Evolutionary conservation across 2,329 filamentous ascomycete species (phyloP), one percentile per base, ranked within the genome.

Genomic region (Xylariaceae sp.): DNA sequence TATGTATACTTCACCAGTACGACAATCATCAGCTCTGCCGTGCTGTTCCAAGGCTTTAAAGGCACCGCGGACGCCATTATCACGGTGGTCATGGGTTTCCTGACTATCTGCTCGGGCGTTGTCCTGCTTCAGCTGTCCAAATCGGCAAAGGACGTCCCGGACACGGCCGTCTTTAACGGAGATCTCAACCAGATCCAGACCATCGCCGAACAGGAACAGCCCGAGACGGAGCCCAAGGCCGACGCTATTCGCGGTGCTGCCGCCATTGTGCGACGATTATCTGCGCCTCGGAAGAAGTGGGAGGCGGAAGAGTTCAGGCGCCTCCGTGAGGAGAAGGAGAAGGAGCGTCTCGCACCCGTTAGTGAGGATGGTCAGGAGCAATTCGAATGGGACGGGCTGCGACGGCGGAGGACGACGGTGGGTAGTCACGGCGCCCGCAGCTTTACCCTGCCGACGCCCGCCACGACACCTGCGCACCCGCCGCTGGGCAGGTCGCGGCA

Each of bases 1-100:
- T 98, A 98, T 58, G 92, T 98, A 45, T 90, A 93, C 66, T 98
- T 98, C 58, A 98, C 92, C 24, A 94, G 82, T 48, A 83, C 88
- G 5, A 96, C 92, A 14, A 95, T 98, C 45, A 76, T 96, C 47
- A 93, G 89, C 5, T 95, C 90, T 0, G 84, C 89, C 3, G 80
- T 98, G 29, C 68, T 98, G 3, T 96, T 96, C 61, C 81, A 79
- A 43, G 92, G 92, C 6, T 95, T 98, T 72, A 90, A 94, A 54
- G 92, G 90, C 22, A 85, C 85, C 0, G 70, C 75, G 0, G 72
- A 77, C 5, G 76, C 83, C 17, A 96, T 98, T 37, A 70, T 85
- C 29, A 94, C 88, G 0, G 84, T 96, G 19, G 82, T 96, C 36
- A 77, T 94, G 65, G 92, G 92, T 1, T 98, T 98, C 63, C 64